Conservation (phyloP, 2,329 filamentous ascomycete genomes). For the Colletotrichum brevisporum region DNA sequence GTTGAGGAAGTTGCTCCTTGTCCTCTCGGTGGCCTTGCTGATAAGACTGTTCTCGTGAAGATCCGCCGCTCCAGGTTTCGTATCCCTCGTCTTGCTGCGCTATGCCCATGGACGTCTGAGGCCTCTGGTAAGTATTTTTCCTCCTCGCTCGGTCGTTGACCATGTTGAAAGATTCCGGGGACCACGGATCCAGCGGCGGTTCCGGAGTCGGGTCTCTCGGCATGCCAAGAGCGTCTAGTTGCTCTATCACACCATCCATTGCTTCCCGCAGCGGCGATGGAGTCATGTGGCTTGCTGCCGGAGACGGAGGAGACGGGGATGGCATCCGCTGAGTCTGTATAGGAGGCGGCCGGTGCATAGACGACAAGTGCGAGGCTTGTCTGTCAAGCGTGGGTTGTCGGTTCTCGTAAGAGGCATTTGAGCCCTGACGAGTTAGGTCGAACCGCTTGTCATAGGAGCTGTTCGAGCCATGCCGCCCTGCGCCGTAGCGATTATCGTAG, state of each 20-base stretch:
- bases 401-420: conserved; percentile 50
- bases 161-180: conserved; percentile 85
- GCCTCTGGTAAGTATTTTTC: conserved; percentile 58
- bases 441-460: conserved; percentile 56
- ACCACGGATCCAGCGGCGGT: conserved; percentile 82
- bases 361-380: conserved; percentile 57
- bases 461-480: conserved; percentile 56
- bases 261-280: conserved; percentile 93
- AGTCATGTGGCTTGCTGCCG: conserved; percentile 77
- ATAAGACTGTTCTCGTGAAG: conserved; percentile 63
- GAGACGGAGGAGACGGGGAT: conserved; percentile 78
- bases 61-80: conserved; percentile 70
- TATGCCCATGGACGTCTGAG: conserved; percentile 83
- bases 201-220: conserved; percentile 69
- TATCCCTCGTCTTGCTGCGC: conserved; percentile 73
- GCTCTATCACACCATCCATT: conserved; percentile 99
- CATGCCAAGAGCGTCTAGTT: conserved; percentile 87
- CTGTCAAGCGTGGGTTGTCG: conserved; percentile 47
- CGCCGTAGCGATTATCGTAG: conserved; percentile 52
- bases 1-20: conserved; percentile 74
- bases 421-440: conserved; percentile 46
- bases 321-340: conserved; percentile 70
- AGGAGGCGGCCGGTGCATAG: conserved; percentile 51
- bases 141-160: conserved; percentile 58
- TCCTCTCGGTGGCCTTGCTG: conserved; percentile 59